phyloP scores from a whole-genome alignment of 768 basidiomycete genomes.

The Leccinum rimulosum region DNA sequence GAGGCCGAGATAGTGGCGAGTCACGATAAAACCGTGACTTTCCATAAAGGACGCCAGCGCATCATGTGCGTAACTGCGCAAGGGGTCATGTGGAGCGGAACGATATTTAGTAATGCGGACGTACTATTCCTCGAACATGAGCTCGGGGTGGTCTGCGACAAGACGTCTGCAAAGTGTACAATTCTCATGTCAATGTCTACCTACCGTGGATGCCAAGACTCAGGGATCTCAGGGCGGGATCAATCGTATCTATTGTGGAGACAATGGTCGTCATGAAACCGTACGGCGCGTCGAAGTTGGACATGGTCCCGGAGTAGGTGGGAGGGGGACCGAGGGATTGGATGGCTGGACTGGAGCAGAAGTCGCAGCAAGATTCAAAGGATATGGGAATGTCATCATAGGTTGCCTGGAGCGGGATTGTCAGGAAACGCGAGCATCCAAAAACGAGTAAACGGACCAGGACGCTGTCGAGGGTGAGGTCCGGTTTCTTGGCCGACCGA shows the following conservation, averaged over 20 bases:
- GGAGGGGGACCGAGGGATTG: constrained; percentile 38
- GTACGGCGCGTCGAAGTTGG: constrained; percentile 16
- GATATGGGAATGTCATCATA: constrained; percentile 26
- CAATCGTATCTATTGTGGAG: constrained; percentile 47
- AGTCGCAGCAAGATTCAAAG: constrained; percentile 45
- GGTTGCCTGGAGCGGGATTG: constrained; percentile 3
- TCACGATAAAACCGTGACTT: constrained; percentile 66
- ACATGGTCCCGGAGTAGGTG: constrained; percentile 34
- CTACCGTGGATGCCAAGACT: constrained; percentile 74
- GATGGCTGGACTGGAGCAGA: constrained; percentile 30
- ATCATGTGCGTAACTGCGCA: constrained; percentile 67
- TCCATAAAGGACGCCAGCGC: constrained; percentile 65
- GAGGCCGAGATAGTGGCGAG: constrained; percentile 65
- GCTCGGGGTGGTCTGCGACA: constrained; percentile 60
- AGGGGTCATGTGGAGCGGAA: constrained; percentile 7
- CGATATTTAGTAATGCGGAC: constrained; percentile 18
- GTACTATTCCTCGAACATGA: constrained; percentile 63
- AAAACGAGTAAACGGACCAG: constrained; percentile 9
- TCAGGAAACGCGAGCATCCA: not conserved
- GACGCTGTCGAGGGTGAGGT: not conserved
- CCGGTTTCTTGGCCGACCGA: constrained; percentile 6
- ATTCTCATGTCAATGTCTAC: constrained; percentile 13
- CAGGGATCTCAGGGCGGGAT: constrained; percentile 53
- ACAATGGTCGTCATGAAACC: constrained; percentile 56
- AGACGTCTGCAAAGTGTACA: constrained; percentile 7